Evolutionary conservation across 2,329 filamentous ascomycete species (phyloP).

Genomic region (Talaromyces rugulosus): DNA sequence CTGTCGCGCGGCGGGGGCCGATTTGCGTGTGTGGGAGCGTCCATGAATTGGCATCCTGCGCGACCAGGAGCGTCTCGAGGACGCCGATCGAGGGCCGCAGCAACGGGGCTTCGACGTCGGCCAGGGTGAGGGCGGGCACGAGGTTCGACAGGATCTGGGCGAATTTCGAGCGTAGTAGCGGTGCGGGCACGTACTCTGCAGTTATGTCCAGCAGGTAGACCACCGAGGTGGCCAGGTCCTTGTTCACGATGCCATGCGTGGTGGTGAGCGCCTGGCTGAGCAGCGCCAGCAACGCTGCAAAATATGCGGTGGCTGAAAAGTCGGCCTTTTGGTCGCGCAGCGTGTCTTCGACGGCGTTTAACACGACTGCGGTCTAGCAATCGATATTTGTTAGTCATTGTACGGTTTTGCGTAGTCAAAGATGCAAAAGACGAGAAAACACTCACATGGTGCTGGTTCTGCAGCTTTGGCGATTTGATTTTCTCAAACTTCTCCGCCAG

Average conservation of each 20-base stretch:
- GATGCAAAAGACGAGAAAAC: not conserved
- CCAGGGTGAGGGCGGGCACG: slow-evolving; percentile 73
- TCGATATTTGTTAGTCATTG: slow-evolving; percentile 1
- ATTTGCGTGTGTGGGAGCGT: slow-evolving; percentile 77
- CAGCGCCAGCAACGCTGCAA: slow-evolving; percentile 87
- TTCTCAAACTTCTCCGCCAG: slow-evolving; percentile 92
- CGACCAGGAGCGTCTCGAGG: slow-evolving; percentile 83
- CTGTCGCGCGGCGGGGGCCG: slow-evolving; percentile 80
- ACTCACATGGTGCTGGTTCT: slow-evolving; percentile 86
- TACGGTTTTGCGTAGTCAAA: not conserved
- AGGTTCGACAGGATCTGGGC: slow-evolving; percentile 84
- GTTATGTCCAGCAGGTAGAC: slow-evolving; percentile 95
- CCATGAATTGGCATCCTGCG: slow-evolving; percentile 86
- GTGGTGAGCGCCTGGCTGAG: slow-evolving; percentile 69
- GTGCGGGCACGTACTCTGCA: slow-evolving; percentile 75
- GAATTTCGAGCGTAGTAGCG: slow-evolving; percentile 91
- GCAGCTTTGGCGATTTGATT: slow-evolving; percentile 92
- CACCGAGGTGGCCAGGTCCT: slow-evolving; percentile 77
- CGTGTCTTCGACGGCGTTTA: slow-evolving; percentile 88
- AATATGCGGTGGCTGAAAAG: slow-evolving; percentile 84
- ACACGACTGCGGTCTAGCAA: slow-evolving; percentile 60
- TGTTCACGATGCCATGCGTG: slow-evolving; percentile 64
- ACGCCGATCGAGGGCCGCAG: slow-evolving; percentile 86
- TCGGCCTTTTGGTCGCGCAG: slow-evolving; percentile 82
- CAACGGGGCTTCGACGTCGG: slow-evolving; percentile 81